These are phyloP conservation scores for Plantago major DNA, from an alignment of 257 asterid genomes.

Conservation along the genomic window DNA sequence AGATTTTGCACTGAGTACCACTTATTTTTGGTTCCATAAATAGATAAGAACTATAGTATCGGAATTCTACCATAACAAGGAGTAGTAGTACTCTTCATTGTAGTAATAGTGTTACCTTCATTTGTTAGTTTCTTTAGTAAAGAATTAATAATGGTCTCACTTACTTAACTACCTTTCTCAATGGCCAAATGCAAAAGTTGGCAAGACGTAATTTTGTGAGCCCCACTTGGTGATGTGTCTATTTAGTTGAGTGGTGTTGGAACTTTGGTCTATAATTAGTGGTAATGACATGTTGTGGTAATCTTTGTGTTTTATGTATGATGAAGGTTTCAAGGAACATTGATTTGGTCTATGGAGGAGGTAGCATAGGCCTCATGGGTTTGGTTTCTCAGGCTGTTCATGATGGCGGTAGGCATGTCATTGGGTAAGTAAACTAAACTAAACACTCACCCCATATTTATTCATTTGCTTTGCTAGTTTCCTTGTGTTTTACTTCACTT, in stretches of 20 bases:
- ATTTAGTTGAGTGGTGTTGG: constrained; percentile 13
- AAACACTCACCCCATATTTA: no score
- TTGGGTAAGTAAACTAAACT: constrained; percentile 48
- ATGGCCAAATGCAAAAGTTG: background rate
- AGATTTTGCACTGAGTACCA: constrained; percentile 8
- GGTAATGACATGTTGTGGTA: no score
- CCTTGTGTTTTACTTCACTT: constrained; percentile 23
- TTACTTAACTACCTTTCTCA: background rate
- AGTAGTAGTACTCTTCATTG: background rate
- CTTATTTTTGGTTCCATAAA: constrained; percentile 15
- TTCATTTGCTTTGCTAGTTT: background rate
- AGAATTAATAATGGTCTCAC: background rate
- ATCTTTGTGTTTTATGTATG: constrained; percentile 14
- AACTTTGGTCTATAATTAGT: constrained; percentile 7
- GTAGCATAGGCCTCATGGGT: constrained; percentile 97
- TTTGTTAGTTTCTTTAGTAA: background rate
- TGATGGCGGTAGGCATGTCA: constrained; percentile 89
- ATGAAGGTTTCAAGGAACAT: constrained; percentile 71
- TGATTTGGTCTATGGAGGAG: constrained; percentile 98
- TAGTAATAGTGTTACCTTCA: constrained; percentile 1
- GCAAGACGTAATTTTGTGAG: background rate
- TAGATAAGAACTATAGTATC: constrained; percentile 13
- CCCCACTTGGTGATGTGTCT: constrained; percentile 12
- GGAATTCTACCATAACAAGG: constrained; percentile 17
- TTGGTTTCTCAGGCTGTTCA: constrained; percentile 92